Conservation (phyloP, 768 basidiomycete genomes). For the Tremella fuciformis region DNA sequence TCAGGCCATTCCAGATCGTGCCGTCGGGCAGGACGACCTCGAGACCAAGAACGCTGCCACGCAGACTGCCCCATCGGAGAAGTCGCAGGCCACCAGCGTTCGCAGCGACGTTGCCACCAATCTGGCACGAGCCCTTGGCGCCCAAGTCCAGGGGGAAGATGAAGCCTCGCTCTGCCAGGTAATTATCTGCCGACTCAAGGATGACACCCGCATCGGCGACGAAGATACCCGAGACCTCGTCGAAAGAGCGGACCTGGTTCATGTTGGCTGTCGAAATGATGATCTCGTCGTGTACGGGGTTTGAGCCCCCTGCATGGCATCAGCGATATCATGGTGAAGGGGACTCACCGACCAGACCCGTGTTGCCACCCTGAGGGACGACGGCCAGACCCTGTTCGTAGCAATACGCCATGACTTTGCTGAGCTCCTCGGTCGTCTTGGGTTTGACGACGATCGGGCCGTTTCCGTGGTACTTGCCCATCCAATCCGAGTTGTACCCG, state of each 20-base stretch:
- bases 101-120: constrained; percentile 94
- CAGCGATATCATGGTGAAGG: background rate
- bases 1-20: constrained; percentile 79
- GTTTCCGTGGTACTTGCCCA: constrained; percentile 86
- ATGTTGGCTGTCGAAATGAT: constrained; percentile 80
- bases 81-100: constrained; percentile 97
- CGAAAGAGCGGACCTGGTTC: constrained; percentile 59
- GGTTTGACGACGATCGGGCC: constrained; percentile 85
- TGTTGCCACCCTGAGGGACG: constrained; percentile 97
- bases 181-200: constrained; percentile 79
- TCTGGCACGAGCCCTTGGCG: constrained; percentile 97
- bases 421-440: constrained; percentile 80
- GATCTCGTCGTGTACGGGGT: constrained; percentile 82
- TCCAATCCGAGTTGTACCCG: constrained; percentile 87
- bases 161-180: constrained; percentile 79
- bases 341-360: constrained; percentile 77
- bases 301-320: constrained; percentile 61
- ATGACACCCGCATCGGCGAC: constrained; percentile 94
- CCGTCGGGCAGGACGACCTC: constrained; percentile 96
- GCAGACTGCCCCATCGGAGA: constrained; percentile 88
- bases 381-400: constrained; percentile 75
- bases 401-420: constrained; percentile 82
- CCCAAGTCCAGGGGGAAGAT: constrained; percentile 96
- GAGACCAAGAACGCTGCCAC: constrained; percentile 88
- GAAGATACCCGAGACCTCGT: constrained; percentile 66